Percentiles rank a stretch among this genome's conserved stretches.
Conservation (phyloP, 768 basidiomycete species). For the Neoboletus subvelutipes region DNA sequence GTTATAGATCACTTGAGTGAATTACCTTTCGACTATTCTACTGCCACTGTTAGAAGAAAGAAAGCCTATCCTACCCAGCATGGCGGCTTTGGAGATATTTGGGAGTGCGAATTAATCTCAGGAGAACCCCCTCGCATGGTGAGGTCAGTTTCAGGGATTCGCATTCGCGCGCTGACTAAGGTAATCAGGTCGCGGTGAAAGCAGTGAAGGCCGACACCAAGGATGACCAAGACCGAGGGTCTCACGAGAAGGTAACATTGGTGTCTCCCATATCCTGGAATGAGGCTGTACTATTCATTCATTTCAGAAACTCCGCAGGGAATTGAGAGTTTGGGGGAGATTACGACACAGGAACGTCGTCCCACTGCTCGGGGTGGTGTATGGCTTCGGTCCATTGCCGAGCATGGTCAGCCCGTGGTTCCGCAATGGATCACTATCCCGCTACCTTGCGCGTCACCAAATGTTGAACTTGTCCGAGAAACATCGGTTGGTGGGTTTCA, state of each 20-base stretch:
- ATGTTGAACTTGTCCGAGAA: background rate
- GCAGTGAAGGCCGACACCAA: constrained; percentile 2
- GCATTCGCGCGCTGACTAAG: background rate
- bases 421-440: constrained; percentile 23
- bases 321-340: constrained; percentile 21
- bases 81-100: constrained; percentile 25
- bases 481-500: constrained; percentile 14
- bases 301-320: constrained; percentile 29
- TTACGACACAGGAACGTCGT: constrained; percentile 28
- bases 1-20: constrained; percentile 9
- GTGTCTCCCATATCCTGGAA: background rate
- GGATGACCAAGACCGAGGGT: background rate
- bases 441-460: constrained; percentile 16
- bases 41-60: constrained; percentile 5
- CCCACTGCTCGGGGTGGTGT: constrained; percentile 30
- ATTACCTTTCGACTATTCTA: constrained; percentile 5
- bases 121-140: constrained; percentile 7
- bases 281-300: background rate
- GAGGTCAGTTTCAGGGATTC: background rate
- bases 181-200: constrained; percentile 24
- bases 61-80: background rate
- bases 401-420: constrained; percentile 38
- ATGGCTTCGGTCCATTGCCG: constrained; percentile 29
- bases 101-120: constrained; percentile 23
- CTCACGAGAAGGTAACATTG: constrained; percentile 15